Base-by-base conservation (phyloP, 352 stramenopile species). In the Globisporangium rhizosaccharum region DNA sequence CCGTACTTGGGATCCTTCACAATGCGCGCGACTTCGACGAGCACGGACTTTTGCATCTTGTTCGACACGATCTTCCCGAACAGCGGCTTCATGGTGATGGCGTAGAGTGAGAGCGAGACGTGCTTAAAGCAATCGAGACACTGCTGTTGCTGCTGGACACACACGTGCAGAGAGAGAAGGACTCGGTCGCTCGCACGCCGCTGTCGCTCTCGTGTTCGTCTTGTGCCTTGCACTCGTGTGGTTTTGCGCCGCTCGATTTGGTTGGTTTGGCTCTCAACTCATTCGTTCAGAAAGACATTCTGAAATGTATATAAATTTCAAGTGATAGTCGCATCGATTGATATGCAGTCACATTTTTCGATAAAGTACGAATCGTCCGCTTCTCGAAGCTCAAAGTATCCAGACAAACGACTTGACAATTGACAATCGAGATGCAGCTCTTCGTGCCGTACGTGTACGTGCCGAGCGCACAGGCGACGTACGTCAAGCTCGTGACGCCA, bases 41-140 rank as follows among this genome's bases (percentile, higher is more conserved):
- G 92, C 68, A 98, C 90, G 44, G 92, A 98, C 74, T 98, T 98
- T 67, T 97, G 83, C 94, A 98, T 98, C 73, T 97, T 98, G 72
- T 97, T 96, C 56, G 86, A 97, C 59, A 98, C 94, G 55, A 98
- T 95, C 67, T 91, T 97, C 52, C 94, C 94, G 52, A 98, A 96
- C 63, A 98, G 66, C 70, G 86, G 83, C 83, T 95, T 95, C 85
- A 95, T 92, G 51, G 48, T 66, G 47, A 28, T 8, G 57, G n/a
- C 26, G 5, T 23, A 37, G 20, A 17, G 6, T 25, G 28, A 17
- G 9, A 28, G 9, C n/a, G 30, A 26, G 28, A 52, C 12, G 17
- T 17, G 42, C 18, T 25, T 17, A 26, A 2, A 7, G 6, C 26
- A 26, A 53, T 45, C 10, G 26, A 44, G 0, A 18, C 44, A 18